These are phyloP conservation scores for Penicillium sp. DNA, from an alignment of 2,329 filamentous ascomycete genomes.

Conservation along the genomic window DNA sequence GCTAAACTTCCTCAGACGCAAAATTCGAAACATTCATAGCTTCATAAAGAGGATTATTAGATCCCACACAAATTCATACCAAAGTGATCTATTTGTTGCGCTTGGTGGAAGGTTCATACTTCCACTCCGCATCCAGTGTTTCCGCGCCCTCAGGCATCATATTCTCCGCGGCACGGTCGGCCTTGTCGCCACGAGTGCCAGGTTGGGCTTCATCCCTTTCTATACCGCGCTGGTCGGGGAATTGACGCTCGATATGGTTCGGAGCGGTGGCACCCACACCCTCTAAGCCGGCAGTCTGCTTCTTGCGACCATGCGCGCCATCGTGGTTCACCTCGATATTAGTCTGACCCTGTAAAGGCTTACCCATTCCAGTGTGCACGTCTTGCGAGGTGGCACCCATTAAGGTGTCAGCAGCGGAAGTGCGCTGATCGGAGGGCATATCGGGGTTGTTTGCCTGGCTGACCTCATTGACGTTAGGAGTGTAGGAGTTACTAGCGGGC, in stretches of 20 bases:
- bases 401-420: constrained; percentile 49
- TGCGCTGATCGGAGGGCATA: constrained; percentile 41
- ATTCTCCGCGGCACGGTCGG: constrained; percentile 30
- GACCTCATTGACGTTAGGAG: constrained; percentile 41
- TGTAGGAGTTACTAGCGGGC: constrained; percentile 52
- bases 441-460: constrained; percentile 43
- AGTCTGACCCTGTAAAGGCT: constrained; percentile 52
- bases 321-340: constrained; percentile 50
- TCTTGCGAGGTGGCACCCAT: constrained; percentile 54
- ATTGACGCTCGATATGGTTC: constrained; percentile 21
- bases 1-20: too few species aligned
- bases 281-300: constrained; percentile 43
- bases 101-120: constrained; percentile 29
- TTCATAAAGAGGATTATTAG: neutral
- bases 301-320: constrained; percentile 43
- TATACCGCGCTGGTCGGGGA: constrained; percentile 29
- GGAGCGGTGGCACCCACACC: constrained; percentile 41
- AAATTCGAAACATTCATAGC: too few species aligned
- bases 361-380: constrained; percentile 55
- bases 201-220: constrained; percentile 27
- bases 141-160: constrained; percentile 32
- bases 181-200: constrained; percentile 29
- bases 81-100: constrained; percentile 6
- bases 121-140: constrained; percentile 26
- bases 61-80: neutral